phyloP scores from a whole-genome alignment of 2,329 filamentous ascomycete genomes.

The Nothophoma quercina region DNA sequence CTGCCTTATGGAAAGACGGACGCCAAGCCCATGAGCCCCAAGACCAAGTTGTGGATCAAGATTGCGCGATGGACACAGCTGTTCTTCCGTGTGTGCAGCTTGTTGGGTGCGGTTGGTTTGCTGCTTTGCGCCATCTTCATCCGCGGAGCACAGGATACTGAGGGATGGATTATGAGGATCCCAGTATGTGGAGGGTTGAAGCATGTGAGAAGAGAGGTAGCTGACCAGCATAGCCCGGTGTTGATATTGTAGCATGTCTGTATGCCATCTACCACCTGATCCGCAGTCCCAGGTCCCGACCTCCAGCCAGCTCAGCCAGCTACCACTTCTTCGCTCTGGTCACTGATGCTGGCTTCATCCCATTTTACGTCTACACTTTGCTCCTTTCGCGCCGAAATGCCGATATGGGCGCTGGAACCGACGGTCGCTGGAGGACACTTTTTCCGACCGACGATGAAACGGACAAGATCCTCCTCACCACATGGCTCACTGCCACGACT shows the following conservation, averaged over 20 bases:
- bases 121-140: constrained; percentile 81
- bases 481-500: constrained; percentile 72
- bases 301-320: constrained; percentile 81
- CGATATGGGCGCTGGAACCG: constrained; percentile 53
- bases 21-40: constrained; percentile 71
- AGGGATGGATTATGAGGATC: constrained; percentile 79
- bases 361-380: constrained; percentile 68
- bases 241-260: constrained; percentile 72
- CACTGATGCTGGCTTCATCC: constrained; percentile 72
- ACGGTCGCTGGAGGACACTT: constrained; percentile 72
- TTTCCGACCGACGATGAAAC: constrained; percentile 65
- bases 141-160: constrained; percentile 67
- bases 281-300: constrained; percentile 72
- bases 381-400: constrained; percentile 63
- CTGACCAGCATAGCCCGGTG: constrained; percentile 67
- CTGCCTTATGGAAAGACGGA: constrained; percentile 68
- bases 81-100: constrained; percentile 68
- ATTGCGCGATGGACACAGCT: constrained; percentile 74
- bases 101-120: constrained; percentile 74
- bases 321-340: constrained; percentile 86
- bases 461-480: constrained; percentile 67
- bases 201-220: neutral
- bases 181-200: constrained; percentile 63
- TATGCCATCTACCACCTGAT: constrained; percentile 86
- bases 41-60: constrained; percentile 75